These are phyloP conservation scores for Fusarium temperatum DNA, from an alignment of 2,329 filamentous ascomycete genomes.

Conservation along the genomic window DNA sequence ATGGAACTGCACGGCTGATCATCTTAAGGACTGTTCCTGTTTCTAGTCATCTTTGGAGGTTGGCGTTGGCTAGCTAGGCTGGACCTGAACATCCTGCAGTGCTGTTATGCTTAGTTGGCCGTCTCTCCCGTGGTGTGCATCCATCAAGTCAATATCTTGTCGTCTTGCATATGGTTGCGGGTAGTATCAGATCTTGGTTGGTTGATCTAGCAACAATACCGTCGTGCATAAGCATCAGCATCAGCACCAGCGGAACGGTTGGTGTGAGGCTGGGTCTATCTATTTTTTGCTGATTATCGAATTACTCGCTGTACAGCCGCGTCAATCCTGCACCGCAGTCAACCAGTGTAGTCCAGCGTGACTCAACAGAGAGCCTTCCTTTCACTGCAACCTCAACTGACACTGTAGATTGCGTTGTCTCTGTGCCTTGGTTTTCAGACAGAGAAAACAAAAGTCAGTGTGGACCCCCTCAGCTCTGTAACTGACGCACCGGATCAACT, in stretches of 20 bases:
- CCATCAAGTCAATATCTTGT: slow-evolving; percentile 20
- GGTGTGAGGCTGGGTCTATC: slow-evolving; percentile 5
- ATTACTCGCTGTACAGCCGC: slow-evolving; percentile 7
- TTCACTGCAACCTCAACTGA: neutral
- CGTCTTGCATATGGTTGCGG: slow-evolving; percentile 21
- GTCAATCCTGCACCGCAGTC: slow-evolving; percentile 1
- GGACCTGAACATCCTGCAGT: neutral
- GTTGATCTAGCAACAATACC: slow-evolving; percentile 8
- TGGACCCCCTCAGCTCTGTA: slow-evolving; percentile 22
- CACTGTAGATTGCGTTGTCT: slow-evolving; percentile 26
- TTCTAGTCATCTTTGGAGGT: neutral
- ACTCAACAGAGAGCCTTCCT: neutral
- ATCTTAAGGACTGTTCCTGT: neutral
- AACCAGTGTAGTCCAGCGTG: neutral
- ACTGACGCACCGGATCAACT: slow-evolving; percentile 32
- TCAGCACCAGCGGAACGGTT: neutral
- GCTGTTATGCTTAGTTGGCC: neutral
- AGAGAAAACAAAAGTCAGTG: neutral
- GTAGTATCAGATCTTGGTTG: slow-evolving; percentile 13
- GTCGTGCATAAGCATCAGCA: neutral
- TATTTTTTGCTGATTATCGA: slow-evolving; percentile 20
- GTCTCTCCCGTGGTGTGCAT: slow-evolving; percentile 16
- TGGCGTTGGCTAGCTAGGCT: neutral
- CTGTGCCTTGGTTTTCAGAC: slow-evolving; percentile 20
- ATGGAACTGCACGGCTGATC: slow-evolving; percentile 1